Percentiles rank a stretch among this genome's conserved stretches.
phyloP scores from a whole-genome alignment of 2,329 filamentous ascomycete genomes.

The Aspergillus nomiae region DNA sequence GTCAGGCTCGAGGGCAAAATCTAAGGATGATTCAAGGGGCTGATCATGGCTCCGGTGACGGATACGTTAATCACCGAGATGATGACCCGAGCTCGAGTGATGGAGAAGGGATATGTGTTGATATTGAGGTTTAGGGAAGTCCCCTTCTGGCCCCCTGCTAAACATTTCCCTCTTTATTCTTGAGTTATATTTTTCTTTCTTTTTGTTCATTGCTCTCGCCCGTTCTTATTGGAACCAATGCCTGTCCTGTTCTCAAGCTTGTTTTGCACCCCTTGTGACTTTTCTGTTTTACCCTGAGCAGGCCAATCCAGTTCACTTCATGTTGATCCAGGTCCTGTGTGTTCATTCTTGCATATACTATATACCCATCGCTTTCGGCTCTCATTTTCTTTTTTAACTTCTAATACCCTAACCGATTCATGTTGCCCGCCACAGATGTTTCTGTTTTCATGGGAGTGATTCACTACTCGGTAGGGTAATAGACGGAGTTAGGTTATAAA shows the following conservation, averaged over 20 bases:
- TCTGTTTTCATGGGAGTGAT: background rate
- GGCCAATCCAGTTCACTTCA: background rate
- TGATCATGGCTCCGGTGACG: slow-evolving; percentile 10
- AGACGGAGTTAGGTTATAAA: background rate
- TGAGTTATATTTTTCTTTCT: background rate
- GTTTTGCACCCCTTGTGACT: background rate
- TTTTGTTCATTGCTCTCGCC: slow-evolving; percentile 15
- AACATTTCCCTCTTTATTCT: background rate
- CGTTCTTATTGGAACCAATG: background rate
- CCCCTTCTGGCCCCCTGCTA: background rate
- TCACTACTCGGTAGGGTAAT: background rate
- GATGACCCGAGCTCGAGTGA: slow-evolving; percentile 41
- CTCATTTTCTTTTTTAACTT: background rate
- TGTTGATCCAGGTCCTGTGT: background rate
- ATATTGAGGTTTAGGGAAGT: slow-evolving; percentile 38
- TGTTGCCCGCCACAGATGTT: background rate
- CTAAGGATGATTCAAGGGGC: slow-evolving; percentile 1
- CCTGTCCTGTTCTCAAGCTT: background rate
- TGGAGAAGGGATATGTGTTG: slow-evolving; percentile 39
- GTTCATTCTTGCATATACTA: background rate
- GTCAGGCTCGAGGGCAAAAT: slow-evolving; percentile 14
- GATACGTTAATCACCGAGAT: slow-evolving; percentile 24
- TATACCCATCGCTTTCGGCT: background rate
- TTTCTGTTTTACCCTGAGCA: background rate
- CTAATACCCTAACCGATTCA: background rate